Base-by-base conservation (phyloP, 768 basidiomycete species). In the Lactarius deliciosus region DNA sequence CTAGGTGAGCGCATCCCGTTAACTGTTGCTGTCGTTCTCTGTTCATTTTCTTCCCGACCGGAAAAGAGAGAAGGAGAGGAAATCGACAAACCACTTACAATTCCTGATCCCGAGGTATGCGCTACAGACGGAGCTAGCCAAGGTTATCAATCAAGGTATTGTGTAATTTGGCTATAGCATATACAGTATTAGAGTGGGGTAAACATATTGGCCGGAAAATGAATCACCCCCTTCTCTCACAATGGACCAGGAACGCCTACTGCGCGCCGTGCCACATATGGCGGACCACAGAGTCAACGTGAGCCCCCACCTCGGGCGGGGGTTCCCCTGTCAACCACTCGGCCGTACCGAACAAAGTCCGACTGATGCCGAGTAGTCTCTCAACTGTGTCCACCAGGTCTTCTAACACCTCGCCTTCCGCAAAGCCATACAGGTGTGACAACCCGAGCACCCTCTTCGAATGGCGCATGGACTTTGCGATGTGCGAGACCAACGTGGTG, bases 291-390 rank as follows among this genome's bases (percentile, higher is more conserved):
- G 22, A 6, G 22, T 63, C 62, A 4, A 8, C 34, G 47, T 53
- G 32, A n/a, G 62, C 22, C 34, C n/a, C 43, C 20, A 32, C 22
- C 58, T 18, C 66, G 22, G 40, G 53, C 15, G 36, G 6, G 3
- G 62, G 58, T 6, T 72, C 71, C 43, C 72, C 71, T 41, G 73
- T 75, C 70, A 80, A 69, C 82, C 82, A 83, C 32, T 78, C 72
- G 6, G 79, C 78, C 10, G 79, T 80, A 2, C 83, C 81, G 66
- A 84, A 82, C 28, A 83, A 68, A 53, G 78, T 73, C 2, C 81
- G 78, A 32, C 77, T 76, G 8, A 80, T 64, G 32, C 79, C 76
- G 28, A 81, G 71, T 30, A 83, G 69, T 53, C 76, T 75, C 63
- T 83, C 81, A 9, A 82, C 72, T 10, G 79, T 75, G 43, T 78